A percentile compares a stretch with the other conserved stretches of the same genome.
Conservation (phyloP, 129 eudicot species). For the Ambrosia trifida region DNA sequence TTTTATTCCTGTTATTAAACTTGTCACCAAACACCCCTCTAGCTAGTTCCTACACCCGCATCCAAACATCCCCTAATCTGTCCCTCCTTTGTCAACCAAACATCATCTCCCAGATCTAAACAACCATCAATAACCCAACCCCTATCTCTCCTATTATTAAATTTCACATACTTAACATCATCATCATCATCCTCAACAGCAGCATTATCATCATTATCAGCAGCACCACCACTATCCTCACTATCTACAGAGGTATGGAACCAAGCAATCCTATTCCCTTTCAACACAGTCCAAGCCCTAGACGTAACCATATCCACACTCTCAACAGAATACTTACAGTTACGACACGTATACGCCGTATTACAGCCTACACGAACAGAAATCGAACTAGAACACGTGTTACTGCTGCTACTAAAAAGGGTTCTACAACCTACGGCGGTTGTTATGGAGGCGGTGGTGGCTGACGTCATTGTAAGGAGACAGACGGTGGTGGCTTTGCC, state of each 20-base stretch:
- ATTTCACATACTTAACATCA: slow-evolving; percentile 41
- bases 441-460: slow-evolving; percentile 31
- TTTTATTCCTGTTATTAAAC: too few relatives aligned
- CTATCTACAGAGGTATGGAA: slow-evolving; percentile 26
- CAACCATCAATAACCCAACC: too few relatives aligned
- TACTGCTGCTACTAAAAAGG: slow-evolving; percentile 6
- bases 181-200: background rate
- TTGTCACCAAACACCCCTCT: too few relatives aligned
- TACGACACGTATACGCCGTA: slow-evolving; percentile 31
- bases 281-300: slow-evolving; percentile 61
- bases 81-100: too few relatives aligned
- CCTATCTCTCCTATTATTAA: slow-evolving; percentile 36
- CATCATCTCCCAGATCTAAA: too few relatives aligned
- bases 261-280: slow-evolving; percentile 47
- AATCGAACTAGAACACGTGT: slow-evolving; percentile 10
- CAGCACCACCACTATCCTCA: slow-evolving; percentile 23
- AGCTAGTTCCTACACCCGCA: too few relatives aligned
- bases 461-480: slow-evolving; percentile 16
- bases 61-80: too few relatives aligned
- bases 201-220: too few relatives aligned
- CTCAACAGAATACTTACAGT: slow-evolving; percentile 43
- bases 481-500: too few relatives aligned
- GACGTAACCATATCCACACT: slow-evolving; percentile 10
- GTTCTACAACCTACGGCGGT: slow-evolving; percentile 25
- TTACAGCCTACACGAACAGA: slow-evolving; percentile 5